Evolutionary conservation across 495 filamentous ascomycete species (phyloP).

Genomic region (Penicillium herquei): DNA sequence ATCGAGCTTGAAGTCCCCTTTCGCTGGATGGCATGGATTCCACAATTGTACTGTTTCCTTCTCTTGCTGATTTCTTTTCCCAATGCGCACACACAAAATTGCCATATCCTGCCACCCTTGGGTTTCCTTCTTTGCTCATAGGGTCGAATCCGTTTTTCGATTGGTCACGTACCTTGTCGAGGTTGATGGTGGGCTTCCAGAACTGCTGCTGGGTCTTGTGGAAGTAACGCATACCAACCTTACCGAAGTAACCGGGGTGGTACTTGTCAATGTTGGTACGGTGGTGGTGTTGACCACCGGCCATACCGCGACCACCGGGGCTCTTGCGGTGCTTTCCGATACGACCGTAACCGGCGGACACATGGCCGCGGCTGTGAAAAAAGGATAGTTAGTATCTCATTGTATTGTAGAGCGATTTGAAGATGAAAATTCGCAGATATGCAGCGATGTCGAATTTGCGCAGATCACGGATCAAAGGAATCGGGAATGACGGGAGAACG

Average conservation of each 20-base stretch:
- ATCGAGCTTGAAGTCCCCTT: neutral
- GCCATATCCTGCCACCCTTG: conserved; percentile 4
- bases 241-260: conserved; percentile 96
- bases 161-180: conserved; percentile 71
- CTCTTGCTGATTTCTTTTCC: neutral
- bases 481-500: neutral
- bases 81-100: neutral
- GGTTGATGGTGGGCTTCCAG: conserved; percentile 91
- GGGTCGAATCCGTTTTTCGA: conserved; percentile 9
- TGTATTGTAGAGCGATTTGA: conserved; percentile 3
- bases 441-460: conserved; percentile 22
- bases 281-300: conserved; percentile 94
- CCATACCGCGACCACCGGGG: conserved; percentile 92
- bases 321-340: conserved; percentile 92
- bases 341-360: conserved; percentile 91
- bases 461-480: conserved; percentile 17
- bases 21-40: neutral
- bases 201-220: conserved; percentile 85
- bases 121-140: neutral
- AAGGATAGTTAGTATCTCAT: conserved; percentile 20
- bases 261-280: conserved; percentile 92
- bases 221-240: conserved; percentile 96
- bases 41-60: too few species aligned
- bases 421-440: neutral
- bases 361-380: conserved; percentile 76